Conservation (phyloP, 208 protist genomes). For the Trypanosoma theileri region DNA sequence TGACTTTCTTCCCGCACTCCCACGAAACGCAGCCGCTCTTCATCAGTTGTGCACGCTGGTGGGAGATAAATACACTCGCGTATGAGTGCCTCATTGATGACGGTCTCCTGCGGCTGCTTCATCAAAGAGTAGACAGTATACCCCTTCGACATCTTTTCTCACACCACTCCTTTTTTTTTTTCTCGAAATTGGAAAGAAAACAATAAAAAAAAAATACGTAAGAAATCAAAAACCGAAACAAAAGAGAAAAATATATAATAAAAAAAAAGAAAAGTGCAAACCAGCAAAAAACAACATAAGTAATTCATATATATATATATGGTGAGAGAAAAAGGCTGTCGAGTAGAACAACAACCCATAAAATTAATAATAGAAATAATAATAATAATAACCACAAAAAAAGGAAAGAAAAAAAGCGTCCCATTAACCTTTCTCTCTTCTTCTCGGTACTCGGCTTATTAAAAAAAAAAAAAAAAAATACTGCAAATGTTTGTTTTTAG, state of each 20-base stretch:
- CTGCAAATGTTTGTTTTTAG: too few species aligned
- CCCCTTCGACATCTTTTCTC: constrained; percentile 59
- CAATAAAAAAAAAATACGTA: constrained; percentile 16
- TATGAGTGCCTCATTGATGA: constrained; percentile 82
- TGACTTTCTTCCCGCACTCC: constrained; percentile 65
- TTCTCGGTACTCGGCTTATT: too few species aligned
- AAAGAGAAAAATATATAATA: constrained; percentile 19
- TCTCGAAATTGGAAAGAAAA: background rate
- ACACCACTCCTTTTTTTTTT: background rate
- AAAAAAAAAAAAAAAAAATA: too few species aligned
- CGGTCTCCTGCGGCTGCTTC: constrained; percentile 61
- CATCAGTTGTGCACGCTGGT: constrained; percentile 60
- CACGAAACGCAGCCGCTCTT: constrained; percentile 73
- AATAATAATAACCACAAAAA: too few species aligned
- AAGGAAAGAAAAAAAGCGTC: too few species aligned
- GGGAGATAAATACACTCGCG: constrained; percentile 71
- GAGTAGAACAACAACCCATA: too few species aligned
- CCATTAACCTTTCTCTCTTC: too few species aligned
- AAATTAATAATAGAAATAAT: too few species aligned
- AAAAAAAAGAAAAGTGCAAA: background rate
- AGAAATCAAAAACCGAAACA: constrained; percentile 12
- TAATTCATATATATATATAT: constrained; percentile 10
- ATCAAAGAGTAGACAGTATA: constrained; percentile 71
- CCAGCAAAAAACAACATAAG: background rate
- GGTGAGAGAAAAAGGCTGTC: too few species aligned